phyloP scores from a whole-genome alignment of 495 filamentous ascomycete genomes.

The Penicillium coprophilum region DNA sequence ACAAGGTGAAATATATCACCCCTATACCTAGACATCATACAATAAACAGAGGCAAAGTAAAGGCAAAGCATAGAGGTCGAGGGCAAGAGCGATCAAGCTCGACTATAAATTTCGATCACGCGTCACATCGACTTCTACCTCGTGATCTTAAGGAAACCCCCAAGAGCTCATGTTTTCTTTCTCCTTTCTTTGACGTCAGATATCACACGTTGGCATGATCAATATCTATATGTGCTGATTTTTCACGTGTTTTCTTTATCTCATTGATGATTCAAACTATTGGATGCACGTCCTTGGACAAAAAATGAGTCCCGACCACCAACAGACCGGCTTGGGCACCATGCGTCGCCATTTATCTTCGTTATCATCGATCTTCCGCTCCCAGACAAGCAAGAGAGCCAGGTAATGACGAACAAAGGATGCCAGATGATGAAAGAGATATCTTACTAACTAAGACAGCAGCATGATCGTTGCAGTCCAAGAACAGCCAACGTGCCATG shows the following conservation, averaged over 20 bases:
- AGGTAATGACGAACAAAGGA: slow-evolving; percentile 20
- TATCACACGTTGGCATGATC: not conserved
- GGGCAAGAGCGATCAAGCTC: not conserved
- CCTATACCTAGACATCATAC: too few relatives aligned
- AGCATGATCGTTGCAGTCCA: slow-evolving; percentile 10
- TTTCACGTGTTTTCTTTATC: not conserved
- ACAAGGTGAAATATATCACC: not conserved
- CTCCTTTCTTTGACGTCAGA: not conserved
- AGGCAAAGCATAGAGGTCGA: not conserved
- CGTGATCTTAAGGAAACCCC: not conserved
- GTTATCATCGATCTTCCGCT: slow-evolving; percentile 21
- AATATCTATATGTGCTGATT: not conserved
- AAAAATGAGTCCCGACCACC: not conserved
- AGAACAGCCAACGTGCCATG: slow-evolving; percentile 27
- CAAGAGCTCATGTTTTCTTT: not conserved
- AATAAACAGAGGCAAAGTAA: not conserved
- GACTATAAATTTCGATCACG: not conserved
- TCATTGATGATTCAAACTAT: not conserved
- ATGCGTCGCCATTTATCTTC: slow-evolving; percentile 13
- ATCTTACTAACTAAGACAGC: not conserved
- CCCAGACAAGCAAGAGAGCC: slow-evolving; percentile 16
- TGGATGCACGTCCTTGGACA: not conserved
- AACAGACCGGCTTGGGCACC: not conserved
- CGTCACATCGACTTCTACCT: not conserved
- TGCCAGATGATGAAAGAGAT: not conserved